Evolutionary conservation across 1,139 yeast species (phyloP), one percentile per base, ranked within the genome.

Genomic region (Magnusiomyces suaveolens): DNA sequence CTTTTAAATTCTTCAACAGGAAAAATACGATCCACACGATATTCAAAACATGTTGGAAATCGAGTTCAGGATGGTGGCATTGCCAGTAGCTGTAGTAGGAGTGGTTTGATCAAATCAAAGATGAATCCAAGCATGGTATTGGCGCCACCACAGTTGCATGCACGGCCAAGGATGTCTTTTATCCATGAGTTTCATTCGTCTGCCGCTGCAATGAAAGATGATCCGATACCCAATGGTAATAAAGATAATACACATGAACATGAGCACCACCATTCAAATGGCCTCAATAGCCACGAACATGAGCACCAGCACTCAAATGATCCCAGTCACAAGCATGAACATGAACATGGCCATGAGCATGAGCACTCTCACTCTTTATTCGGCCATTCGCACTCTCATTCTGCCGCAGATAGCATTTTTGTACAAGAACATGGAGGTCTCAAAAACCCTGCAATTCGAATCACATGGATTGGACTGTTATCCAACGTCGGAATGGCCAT

Each of bases 381-480:
- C 33, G 58, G 60, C 24, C 71, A 66, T 52, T 51, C 66, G 1
- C 71, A 67, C 48, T 50, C 64, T 1, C 71, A 68, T 53, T 57
- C 62, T 21, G 54, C 62, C 2, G 62, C 62, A 23, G 69, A 66
- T 39, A 61, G 60, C 54, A 62, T 65, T 1, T 63, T 67, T 24
- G 51, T 66, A 12, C 56, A 54, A 16, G 68, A 66, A 52, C 51
- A 60, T 10, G 70, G 70, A 33, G 70, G 70, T 12, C 52, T 77
- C 54, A 70, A 72, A 29, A 87, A 88, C 67, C 96, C 96, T 1
- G 97, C 95, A 6, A 95, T 89, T 20, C 77, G 95, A 60, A 89
- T 92, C 64, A 92, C 98, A 1, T 85, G 96, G 88, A 75, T 90
- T 52, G 98, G 98, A 0, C 75, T 92, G 46, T 70, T 83, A 36